A percentile compares a stretch with the other conserved stretches of the same genome.
Conservation (phyloP, 257 asterid species). For the Salvia miltiorrhiza region DNA sequence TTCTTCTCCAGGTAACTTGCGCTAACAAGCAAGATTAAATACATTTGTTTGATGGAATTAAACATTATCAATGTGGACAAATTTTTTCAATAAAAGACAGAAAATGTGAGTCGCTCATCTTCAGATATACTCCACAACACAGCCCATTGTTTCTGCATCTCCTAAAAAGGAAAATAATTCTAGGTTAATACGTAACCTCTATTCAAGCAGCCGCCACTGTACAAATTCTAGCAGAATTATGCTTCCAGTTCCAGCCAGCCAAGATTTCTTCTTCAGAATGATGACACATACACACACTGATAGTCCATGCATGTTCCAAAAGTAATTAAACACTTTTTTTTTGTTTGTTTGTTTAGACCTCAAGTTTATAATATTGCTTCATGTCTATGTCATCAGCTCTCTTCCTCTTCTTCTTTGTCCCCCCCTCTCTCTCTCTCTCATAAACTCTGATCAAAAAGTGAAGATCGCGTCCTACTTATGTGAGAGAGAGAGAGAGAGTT, state of each 20-base stretch:
- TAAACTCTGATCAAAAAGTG: slow-evolving; percentile 31
- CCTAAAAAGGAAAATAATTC: neutral
- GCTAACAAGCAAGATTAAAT: neutral
- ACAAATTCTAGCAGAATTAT: too few relatives aligned
- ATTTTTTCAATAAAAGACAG: neutral
- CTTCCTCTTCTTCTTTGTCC: slow-evolving; percentile 32
- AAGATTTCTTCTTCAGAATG: too few relatives aligned
- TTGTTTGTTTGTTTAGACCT: slow-evolving; percentile 38
- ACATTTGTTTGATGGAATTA: too few relatives aligned
- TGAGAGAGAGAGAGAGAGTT: neutral
- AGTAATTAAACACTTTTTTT: slow-evolving; percentile 61
- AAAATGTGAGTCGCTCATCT: neutral
- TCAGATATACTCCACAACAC: neutral
- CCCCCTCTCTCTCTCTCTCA: slow-evolving; percentile 22
- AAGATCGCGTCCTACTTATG: neutral
- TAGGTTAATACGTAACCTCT: too few relatives aligned
- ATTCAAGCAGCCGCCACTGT: too few relatives aligned
- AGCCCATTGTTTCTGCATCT: slow-evolving; percentile 10
- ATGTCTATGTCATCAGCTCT: slow-evolving; percentile 72
- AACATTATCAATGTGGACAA: neutral
- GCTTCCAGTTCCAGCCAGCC: too few relatives aligned
- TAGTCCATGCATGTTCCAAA: slow-evolving; percentile 40
- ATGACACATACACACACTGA: neutral
- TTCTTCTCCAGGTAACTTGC: neutral
- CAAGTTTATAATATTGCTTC: slow-evolving; percentile 49